Evolutionary conservation across 129 eudicot genomes (phyloP).

Genomic region (Flaveria linearis): DNA sequence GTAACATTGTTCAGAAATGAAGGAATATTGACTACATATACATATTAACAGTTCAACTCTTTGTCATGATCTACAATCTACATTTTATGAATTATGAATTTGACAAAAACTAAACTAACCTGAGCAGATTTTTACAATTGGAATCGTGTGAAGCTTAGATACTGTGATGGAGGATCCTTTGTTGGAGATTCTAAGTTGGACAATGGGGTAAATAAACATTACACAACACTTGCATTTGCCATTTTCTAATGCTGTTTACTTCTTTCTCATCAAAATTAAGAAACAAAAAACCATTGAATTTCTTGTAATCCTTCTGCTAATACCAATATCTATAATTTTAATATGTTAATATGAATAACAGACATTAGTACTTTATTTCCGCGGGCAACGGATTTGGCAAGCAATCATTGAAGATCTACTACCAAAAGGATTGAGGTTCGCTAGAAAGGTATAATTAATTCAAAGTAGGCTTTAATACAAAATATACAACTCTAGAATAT

Average conservation of each 20-base stretch:
- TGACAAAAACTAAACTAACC: conserved; percentile 13
- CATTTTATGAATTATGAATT: neutral
- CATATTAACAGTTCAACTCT: neutral
- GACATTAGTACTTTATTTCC: conserved; percentile 82
- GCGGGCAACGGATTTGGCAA: conserved; percentile 94
- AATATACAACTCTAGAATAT: neutral
- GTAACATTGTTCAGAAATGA: neutral
- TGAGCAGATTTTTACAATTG: conserved; percentile 91
- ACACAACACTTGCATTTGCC: neutral
- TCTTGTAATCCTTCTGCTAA: conserved; percentile 17
- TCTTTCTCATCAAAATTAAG: conserved; percentile 2
- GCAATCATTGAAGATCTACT: conserved; percentile 85
- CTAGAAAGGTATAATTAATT: conserved; percentile 60
- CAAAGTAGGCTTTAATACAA: neutral
- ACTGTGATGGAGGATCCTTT: conserved; percentile 97
- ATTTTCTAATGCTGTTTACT: neutral
- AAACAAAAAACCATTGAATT: neutral
- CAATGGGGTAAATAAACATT: conserved; percentile 75
- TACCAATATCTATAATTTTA: conserved; percentile 11
- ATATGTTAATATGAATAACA: conserved; percentile 45
- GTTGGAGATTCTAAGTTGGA: conserved; percentile 66
- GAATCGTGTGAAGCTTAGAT: conserved; percentile 98
- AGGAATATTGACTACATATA: neutral
- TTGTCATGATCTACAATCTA: neutral
- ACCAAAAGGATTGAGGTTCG: conserved; percentile 71